Conservation (phyloP, 306 rosid species). For the Acacia acuminata region DNA sequence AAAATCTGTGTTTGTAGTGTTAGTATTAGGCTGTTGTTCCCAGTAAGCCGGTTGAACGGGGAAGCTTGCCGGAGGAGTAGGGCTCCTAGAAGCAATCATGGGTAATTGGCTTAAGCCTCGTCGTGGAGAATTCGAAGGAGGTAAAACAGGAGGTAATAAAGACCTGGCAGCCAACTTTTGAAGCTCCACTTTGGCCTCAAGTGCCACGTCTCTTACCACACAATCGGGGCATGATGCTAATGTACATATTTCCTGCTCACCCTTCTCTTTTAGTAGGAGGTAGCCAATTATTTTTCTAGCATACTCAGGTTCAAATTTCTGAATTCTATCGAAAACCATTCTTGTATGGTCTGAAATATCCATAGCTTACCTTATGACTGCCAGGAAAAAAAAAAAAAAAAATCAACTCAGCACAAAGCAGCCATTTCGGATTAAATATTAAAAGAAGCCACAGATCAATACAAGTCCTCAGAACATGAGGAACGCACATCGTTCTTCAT, state of each 20-base stretch:
- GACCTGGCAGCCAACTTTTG: slow-evolving; percentile 35
- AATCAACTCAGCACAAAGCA: background rate
- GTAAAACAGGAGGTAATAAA: slow-evolving; percentile 33
- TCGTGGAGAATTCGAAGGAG: slow-evolving; percentile 35
- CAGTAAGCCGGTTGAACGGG: slow-evolving; percentile 40
- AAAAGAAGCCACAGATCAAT: slow-evolving; percentile 7
- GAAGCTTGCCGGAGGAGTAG: slow-evolving; percentile 32
- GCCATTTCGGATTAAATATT: background rate
- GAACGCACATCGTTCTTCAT: background rate
- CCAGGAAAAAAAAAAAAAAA: slow-evolving; percentile 6
- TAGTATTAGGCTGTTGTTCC: slow-evolving; percentile 42
- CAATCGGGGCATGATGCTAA: slow-evolving; percentile 64
- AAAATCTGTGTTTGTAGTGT: slow-evolving; percentile 35
- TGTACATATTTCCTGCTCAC: slow-evolving; percentile 52
- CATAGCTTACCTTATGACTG: slow-evolving; percentile 50
- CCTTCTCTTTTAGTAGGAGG: slow-evolving; percentile 56
- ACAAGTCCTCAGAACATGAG: background rate
- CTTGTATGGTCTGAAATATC: slow-evolving; percentile 63
- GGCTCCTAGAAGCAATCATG: slow-evolving; percentile 31
- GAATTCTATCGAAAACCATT: slow-evolving; percentile 49
- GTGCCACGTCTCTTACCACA: slow-evolving; percentile 43
- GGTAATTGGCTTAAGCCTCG: slow-evolving; percentile 40
- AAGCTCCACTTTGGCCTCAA: slow-evolving; percentile 48
- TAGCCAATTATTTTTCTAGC: slow-evolving; percentile 58
- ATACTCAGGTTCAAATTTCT: slow-evolving; percentile 61